phyloP scores from a whole-genome alignment of 805 yeast species.

The Sungouiozyma ichnusensis region DNA sequence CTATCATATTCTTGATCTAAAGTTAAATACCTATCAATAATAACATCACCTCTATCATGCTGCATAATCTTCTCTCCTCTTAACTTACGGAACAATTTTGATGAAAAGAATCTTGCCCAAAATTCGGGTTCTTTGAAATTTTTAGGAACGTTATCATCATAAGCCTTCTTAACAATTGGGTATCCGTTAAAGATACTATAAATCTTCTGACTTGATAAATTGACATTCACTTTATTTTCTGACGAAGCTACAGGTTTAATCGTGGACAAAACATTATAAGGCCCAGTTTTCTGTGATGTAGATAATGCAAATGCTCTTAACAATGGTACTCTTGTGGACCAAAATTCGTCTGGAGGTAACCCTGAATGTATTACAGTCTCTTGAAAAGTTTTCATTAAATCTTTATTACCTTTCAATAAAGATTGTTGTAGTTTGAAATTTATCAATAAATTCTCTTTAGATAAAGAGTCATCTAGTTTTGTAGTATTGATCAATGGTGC shows the following conservation, averaged over 20 bases:
- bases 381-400: slow-evolving; percentile 64
- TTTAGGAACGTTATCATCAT: slow-evolving; percentile 82
- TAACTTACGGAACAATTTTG: slow-evolving; percentile 74
- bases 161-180: slow-evolving; percentile 84
- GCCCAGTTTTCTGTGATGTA: slow-evolving; percentile 77
- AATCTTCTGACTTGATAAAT: slow-evolving; percentile 83
- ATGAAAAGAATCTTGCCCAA: slow-evolving; percentile 92
- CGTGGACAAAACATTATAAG: slow-evolving; percentile 86
- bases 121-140: slow-evolving; percentile 76
- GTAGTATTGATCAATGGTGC: slow-evolving; percentile 29
- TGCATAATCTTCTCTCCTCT: slow-evolving; percentile 78
- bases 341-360: slow-evolving; percentile 71
- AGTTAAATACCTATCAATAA: slow-evolving; percentile 74
- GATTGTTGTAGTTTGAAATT: slow-evolving; percentile 74
- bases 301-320: slow-evolving; percentile 80
- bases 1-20: slow-evolving; percentile 50
- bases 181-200: slow-evolving; percentile 84
- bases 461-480: slow-evolving; percentile 37
- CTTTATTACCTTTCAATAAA: slow-evolving; percentile 57
- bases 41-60: slow-evolving; percentile 71
- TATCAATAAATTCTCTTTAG: slow-evolving; percentile 47
- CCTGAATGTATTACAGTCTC: slow-evolving; percentile 77
- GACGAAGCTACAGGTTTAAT: slow-evolving; percentile 88
- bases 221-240: slow-evolving; percentile 88
- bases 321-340: slow-evolving; percentile 73